phyloP scores from a whole-genome alignment of 2,329 filamentous ascomycete genomes.

The Cercospora citrullina region DNA sequence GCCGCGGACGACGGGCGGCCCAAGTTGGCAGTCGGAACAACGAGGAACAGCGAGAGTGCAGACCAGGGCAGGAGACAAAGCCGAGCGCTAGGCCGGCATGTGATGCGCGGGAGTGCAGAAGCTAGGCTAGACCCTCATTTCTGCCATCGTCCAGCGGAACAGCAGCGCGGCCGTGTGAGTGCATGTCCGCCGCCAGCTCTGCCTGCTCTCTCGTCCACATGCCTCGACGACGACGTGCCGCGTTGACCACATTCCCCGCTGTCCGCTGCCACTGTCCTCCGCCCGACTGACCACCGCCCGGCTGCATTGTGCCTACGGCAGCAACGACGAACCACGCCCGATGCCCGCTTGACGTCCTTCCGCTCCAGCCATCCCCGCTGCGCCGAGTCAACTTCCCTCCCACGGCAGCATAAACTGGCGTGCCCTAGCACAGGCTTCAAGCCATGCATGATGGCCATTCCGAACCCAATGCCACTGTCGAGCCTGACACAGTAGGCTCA shows the following conservation, averaged over 20 bases:
- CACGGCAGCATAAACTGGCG: background rate
- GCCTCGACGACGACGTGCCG: background rate
- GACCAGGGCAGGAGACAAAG: background rate
- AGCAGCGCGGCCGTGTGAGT: background rate
- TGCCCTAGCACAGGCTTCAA: background rate
- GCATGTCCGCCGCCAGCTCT: background rate
- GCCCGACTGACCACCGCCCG: background rate
- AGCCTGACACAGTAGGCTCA: slow-evolving; percentile 11
- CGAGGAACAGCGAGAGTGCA: background rate
- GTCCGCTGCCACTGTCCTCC: background rate
- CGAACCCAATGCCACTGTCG: background rate
- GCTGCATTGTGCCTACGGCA: background rate
- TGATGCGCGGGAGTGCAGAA: background rate
- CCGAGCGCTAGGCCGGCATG: background rate
- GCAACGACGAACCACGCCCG: background rate
- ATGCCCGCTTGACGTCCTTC: background rate
- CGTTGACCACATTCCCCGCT: background rate
- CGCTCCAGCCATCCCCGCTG: background rate
- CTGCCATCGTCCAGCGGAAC: background rate
- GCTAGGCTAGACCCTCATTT: background rate
- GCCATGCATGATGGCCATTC: background rate
- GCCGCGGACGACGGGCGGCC: background rate
- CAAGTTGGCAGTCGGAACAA: background rate
- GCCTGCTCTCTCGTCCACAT: background rate
- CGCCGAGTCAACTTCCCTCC: background rate